Base-by-base conservation (phyloP, 768 basidiomycete species). In the Psilocybe sp. region DNA sequence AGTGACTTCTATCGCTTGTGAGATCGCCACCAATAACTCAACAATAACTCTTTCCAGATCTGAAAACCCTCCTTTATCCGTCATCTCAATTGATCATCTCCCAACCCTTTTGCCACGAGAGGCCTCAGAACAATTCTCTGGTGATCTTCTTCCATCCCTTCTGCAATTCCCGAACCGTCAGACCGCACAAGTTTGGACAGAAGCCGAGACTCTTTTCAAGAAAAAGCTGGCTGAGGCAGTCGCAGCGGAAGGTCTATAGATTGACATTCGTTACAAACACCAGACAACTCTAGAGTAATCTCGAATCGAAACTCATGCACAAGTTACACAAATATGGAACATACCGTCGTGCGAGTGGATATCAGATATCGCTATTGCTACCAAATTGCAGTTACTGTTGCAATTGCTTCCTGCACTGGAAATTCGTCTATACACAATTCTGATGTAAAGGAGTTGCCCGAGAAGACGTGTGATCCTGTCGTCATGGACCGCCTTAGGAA, bases 11-110 rank as follows among this genome's bases (percentile, higher is more conserved):
- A 39, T 40, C 34, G 49, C 49, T 37, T 46, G 40, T 55, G 59
- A 60, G 56, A 50, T 50, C 51, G 47, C 50, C 43, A 47, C 41
- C 36, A 50, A 39, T 40, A 51, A n/a, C n/a, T n/a, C 39, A 8
- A 8, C 16, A 40, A 44, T 50, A 38, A 28, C 33, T 39, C 38
- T 37, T 28, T 33, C 39, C 59, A 89, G 88, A 51, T 46, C 72
- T 42, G 84, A 74, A 28, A 80, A 84, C 50, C 87, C 89, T 6
- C 68, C 82, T 8, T 68, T 98, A 56, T 85, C 84, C 6, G 89
- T 98, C 55, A 82, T 97, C 56, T 94, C 97, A 12, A 98, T 99
- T 54, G 97, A 98, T 70, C 96, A 98, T 64, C 76, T 98, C 54
- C 97, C 97, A 9, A 97, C 96, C 20, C 73, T 98, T 51, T 79